Evolutionary conservation across 257 asterid genomes (phyloP).

Genomic region (Scutellaria galericulata): DNA sequence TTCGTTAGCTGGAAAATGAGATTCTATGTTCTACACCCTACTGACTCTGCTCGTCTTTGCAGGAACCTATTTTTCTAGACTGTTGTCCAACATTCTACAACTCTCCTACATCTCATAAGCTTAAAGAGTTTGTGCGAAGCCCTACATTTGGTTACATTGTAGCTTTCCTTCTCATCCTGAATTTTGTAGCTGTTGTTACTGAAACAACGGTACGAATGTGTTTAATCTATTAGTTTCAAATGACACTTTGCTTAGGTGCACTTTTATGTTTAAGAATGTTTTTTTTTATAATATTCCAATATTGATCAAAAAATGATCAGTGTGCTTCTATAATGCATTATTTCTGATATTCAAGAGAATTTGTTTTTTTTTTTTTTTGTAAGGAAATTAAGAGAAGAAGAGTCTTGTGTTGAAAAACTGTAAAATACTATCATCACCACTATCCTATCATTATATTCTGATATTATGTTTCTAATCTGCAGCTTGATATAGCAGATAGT

Average conservation of each 20-base stretch:
- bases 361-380: background rate
- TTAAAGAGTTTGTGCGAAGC: slow-evolving; percentile 73
- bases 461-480: slow-evolving; percentile 42
- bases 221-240: slow-evolving; percentile 26
- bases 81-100: slow-evolving; percentile 71
- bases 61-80: slow-evolving; percentile 75
- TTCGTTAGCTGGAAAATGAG: slow-evolving; percentile 29
- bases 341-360: background rate
- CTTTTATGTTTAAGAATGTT: background rate
- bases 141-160: slow-evolving; percentile 68
- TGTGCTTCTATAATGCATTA: background rate
- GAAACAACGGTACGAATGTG: slow-evolving; percentile 79
- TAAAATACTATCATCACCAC: slow-evolving; percentile 23
- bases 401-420: slow-evolving; percentile 26
- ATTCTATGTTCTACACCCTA: slow-evolving; percentile 28
- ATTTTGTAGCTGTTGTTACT: slow-evolving; percentile 79
- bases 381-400: background rate
- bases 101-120: slow-evolving; percentile 66
- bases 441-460: slow-evolving; percentile 22
- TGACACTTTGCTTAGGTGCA: slow-evolving; percentile 10
- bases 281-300: background rate
- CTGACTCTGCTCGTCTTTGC: slow-evolving; percentile 43
- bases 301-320: background rate
- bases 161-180: slow-evolving; percentile 69
- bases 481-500: slow-evolving; percentile 90